Base-by-base conservation (phyloP, 306 rosid genomes). In the Sesbania bispinosa region DNA sequence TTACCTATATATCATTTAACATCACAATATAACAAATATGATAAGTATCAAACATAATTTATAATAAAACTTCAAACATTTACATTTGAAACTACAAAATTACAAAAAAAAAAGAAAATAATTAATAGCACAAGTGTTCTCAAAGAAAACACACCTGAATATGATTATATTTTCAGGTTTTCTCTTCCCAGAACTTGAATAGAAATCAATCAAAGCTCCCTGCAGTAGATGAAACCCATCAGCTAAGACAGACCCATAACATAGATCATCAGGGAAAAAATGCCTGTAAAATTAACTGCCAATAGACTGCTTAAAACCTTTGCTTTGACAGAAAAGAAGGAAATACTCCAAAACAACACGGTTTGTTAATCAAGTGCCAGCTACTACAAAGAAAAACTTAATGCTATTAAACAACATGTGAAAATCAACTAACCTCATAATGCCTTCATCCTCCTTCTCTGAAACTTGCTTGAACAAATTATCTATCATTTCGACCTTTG, bases 111-210 rank as follows among this genome's bases (percentile, higher is more conserved):
- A 0, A 35, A 5, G 23, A 10, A 51, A 38, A 36, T 0, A 55
- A 18, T 67, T 20, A 2, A 30, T 18, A 73, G 42, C 36, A 63
- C 26, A 47, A 8, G 38, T 13, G 15, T 15, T 38, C 27, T 10
- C 11, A 32, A 29, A n/a, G n/a, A 21, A 46, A 38, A 43, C 9
- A 47, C 60, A 84, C 99, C 99, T 91, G 89, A 94, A 94, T 42
- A 94, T 89, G 36, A 94, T 89, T n/a, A 94, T 89, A 54, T 94
- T 91, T 9, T 94, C 99, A 0, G 99, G 99, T 51, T 94, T 94
- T 21, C 87, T 79, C 78, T 92, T 94, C 33, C 88, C 91, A 33
- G 97, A 94, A 69, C 93, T 91, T 4, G 62, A 35, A 69, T 91
- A 94, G 83, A 94, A 94, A 69, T 94, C 99, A 4, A 94, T 69